Conservation (phyloP, 2,329 filamentous ascomycete genomes). For the Botryotinia convoluta region DNA sequence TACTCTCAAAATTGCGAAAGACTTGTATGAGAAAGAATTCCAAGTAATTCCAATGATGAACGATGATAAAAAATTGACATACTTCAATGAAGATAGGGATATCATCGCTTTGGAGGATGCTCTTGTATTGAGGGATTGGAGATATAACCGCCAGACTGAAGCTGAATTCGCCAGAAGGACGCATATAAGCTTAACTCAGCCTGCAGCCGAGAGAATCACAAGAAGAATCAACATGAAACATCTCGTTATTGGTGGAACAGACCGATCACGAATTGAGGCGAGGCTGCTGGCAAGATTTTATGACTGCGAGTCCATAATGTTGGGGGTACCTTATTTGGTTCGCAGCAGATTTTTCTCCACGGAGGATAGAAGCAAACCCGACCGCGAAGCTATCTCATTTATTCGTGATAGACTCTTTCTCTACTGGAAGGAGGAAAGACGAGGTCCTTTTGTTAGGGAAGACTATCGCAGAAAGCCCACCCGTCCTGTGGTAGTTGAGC, state of each 20-base stretch:
- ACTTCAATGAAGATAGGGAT: constrained; percentile 1
- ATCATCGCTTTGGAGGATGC: background rate
- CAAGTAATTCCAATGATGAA: background rate
- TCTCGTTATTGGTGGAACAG: background rate
- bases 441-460: background rate
- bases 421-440: background rate
- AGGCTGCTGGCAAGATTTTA: background rate
- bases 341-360: background rate
- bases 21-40: background rate
- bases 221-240: constrained; percentile 7
- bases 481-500: background rate
- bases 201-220: background rate
- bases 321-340: background rate
- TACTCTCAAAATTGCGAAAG: background rate
- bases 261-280: too few species aligned
- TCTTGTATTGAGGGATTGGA: background rate
- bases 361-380: background rate
- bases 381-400: background rate
- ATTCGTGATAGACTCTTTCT: background rate
- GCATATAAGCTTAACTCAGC: fast-evolving
- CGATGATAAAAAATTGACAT: background rate
- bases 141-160: background rate
- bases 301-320: constrained; percentile 1
- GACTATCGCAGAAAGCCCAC: background rate
- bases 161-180: background rate